Base-by-base conservation (phyloP, 2,329 filamentous ascomycete species). In the Rhynchosporium graminicola region DNA sequence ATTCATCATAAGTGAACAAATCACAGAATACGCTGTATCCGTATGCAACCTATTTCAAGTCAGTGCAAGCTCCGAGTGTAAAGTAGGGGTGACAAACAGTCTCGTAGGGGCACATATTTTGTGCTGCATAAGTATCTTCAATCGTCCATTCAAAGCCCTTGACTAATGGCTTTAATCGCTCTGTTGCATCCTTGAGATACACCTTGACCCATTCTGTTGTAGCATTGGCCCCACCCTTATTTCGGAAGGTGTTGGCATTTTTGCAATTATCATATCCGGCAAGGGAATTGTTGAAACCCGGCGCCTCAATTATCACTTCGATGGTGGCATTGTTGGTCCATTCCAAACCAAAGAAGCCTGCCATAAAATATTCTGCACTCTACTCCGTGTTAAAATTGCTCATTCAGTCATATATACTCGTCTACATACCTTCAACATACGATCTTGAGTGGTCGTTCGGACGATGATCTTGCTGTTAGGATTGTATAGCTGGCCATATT, bases 21-120 rank as follows among this genome's bases (percentile, higher is more conserved):
- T 85, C 78, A 72, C 90, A 93, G 77, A 90, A 93, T 9, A 80
- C 81, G 68, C 87, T 90, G 77, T 86, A 92, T 28, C 90, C 90
- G 63, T 89, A 87, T 0, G 87, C 86, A n/a, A 91, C 83, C 76
- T 78, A 28, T 3, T 20, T 33, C 46, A n/a, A 51, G 20, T 48
- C 9, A 42, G 62, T 69, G 56, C 68, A 66, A 20, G n/a, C 52
- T 20, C 29, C 8, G 15, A 2, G 10, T 15, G 36, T 40, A 48
- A 7, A 20, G 12, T 15, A 36, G 31, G 26, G 29, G 26, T 51
- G 46, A 63, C 73, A 61, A 62, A 76, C 82, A 0, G 88, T 91
- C 74, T 93, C 90, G 71, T 92, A 93, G 0, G 89, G 86, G 69
- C 90, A 93, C 72, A 92, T 80, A 3, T 80, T 86, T 74, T 92